Percentiles rank a stretch among this genome's conserved stretches.
Conservation (phyloP, 2,329 filamentous ascomycete species). For the Sclerotinia trifoliorum region DNA sequence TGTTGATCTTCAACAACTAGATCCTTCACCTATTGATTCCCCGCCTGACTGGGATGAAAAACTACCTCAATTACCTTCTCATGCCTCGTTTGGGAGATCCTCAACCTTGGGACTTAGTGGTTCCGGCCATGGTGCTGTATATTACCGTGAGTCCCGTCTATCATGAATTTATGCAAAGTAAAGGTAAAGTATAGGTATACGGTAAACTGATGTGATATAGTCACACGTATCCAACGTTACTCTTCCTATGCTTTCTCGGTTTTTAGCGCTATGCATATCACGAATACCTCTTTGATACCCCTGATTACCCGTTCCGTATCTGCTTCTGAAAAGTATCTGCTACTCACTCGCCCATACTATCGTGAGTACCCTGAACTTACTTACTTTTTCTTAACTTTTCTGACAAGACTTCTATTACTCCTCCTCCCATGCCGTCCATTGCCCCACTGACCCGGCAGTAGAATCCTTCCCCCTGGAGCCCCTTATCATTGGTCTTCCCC, state of each 20-base stretch:
- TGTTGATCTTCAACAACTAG: slow-evolving; percentile 71
- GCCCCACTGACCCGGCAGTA: slow-evolving; percentile 15
- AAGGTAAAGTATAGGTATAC: neutral
- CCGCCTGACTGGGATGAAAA: slow-evolving; percentile 47
- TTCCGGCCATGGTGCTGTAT: slow-evolving; percentile 65
- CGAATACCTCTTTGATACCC: slow-evolving; percentile 80
- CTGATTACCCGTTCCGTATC: slow-evolving; percentile 70
- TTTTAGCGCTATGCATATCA: slow-evolving; percentile 74
- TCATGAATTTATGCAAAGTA: neutral
- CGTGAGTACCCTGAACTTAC: slow-evolving; percentile 57
- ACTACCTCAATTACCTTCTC: slow-evolving; percentile 41
- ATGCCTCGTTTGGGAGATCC: slow-evolving; percentile 44
- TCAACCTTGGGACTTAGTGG: slow-evolving; percentile 58
- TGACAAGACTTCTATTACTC: slow-evolving; percentile 69
- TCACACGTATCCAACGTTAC: slow-evolving; percentile 79
- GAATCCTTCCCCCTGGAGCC: slow-evolving; percentile 67
- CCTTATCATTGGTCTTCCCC: slow-evolving; percentile 73
- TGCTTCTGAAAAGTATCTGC: slow-evolving; percentile 78
- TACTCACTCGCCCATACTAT: slow-evolving; percentile 89
- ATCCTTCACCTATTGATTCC: slow-evolving; percentile 74
- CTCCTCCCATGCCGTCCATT: slow-evolving; percentile 55
- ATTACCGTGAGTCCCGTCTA: slow-evolving; percentile 63
- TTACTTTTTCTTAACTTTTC: slow-evolving; percentile 41
- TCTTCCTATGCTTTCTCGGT: slow-evolving; percentile 80
- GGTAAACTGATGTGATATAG: slow-evolving; percentile 43